phyloP scores from a whole-genome alignment of 2,329 filamentous ascomycete species.

The Fusarium begoniae region DNA sequence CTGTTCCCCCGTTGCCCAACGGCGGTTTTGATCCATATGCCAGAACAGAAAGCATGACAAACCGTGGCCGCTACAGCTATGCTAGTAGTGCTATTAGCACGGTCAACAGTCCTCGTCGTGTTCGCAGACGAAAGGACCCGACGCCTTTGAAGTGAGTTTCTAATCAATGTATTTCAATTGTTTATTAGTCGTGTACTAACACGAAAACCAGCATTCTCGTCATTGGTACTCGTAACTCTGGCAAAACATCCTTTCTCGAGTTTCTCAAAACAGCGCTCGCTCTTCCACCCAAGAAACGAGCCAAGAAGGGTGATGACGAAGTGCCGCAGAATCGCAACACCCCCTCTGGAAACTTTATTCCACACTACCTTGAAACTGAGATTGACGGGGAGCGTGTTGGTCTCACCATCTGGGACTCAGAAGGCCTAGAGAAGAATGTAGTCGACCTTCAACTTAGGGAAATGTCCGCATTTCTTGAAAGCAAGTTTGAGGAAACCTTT shows the following conservation, averaged over 20 bases:
- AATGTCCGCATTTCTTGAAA: slow-evolving; percentile 91
- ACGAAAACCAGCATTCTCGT: slow-evolving; percentile 78
- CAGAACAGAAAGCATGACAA: slow-evolving; percentile 92
- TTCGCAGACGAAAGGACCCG: slow-evolving; percentile 94
- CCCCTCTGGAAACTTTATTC: slow-evolving; percentile 77
- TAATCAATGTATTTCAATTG: background rate
- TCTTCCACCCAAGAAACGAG: slow-evolving; percentile 81
- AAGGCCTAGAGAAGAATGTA: slow-evolving; percentile 92
- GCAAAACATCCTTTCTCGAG: slow-evolving; percentile 96
- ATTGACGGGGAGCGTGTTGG: slow-evolving; percentile 92
- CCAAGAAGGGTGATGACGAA: slow-evolving; percentile 65
- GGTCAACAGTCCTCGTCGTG: slow-evolving; percentile 90
- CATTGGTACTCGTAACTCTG: slow-evolving; percentile 84
- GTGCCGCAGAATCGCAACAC: slow-evolving; percentile 62
- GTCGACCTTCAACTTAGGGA: slow-evolving; percentile 94
- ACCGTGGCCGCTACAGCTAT: slow-evolving; percentile 96
- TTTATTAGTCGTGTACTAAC: background rate
- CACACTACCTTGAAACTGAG: slow-evolving; percentile 92
- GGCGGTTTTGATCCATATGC: slow-evolving; percentile 79
- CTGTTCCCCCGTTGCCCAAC: slow-evolving; percentile 68
- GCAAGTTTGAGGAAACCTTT: slow-evolving; percentile 98
- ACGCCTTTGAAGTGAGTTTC: slow-evolving; percentile 94
- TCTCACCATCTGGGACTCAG: slow-evolving; percentile 95
- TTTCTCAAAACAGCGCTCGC: slow-evolving; percentile 90
- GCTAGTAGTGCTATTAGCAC: slow-evolving; percentile 90